Evolutionary conservation across 208 protist species (phyloP), one percentile per base, ranked within the genome.

Genomic region (Leishmania lainsoni): DNA sequence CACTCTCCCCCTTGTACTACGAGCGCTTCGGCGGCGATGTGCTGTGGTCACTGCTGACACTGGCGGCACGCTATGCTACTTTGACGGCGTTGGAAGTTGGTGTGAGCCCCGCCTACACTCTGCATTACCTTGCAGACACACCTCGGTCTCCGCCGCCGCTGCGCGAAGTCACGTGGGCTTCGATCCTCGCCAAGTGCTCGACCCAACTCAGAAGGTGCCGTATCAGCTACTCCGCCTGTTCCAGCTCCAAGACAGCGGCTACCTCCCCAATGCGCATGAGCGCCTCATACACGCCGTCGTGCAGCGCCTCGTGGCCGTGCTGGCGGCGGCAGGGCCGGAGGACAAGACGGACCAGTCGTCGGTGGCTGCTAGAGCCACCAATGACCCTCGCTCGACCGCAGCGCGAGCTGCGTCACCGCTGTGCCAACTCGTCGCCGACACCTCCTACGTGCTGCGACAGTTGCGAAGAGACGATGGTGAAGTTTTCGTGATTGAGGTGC

Each of bases 401-500:
- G 35, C 49, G 42, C 29, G 59, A 20, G 22, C 68, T 0, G 5
- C 58, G 1, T 74, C 76, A n/a, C 51, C 39, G 32, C 76, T 93
- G 29, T 42, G 70, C 17, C 32, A 78, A 6, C 92, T 93, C 59
- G 85, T 93, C 68, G 45, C 68, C 8, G 93, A 94, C 35, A 84
- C 88, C 16, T 79, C 83, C 26, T 26, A 81, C 82, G 78, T 89
- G 63, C 79, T 96, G 73, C 83, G 58, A 20, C 85, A 88, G 73
- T 58, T 89, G 32, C 76, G 93, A 54, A 77, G 82, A 58, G 90
- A 96, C 51, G 87, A 91, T 42, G 69, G 69, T 0, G 90, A 94
- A 77, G 70, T 85, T 5, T 91, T 96, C 69, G 78, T 85, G 29
- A 81, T 96, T 8, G 89, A 89, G 68, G 77, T 94, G 81, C 76